Percentiles rank a stretch among this genome's conserved stretches.
These are phyloP conservation scores for Brassica carinata DNA, from an alignment of 345 rosid genomes.

Conservation along the genomic window DNA sequence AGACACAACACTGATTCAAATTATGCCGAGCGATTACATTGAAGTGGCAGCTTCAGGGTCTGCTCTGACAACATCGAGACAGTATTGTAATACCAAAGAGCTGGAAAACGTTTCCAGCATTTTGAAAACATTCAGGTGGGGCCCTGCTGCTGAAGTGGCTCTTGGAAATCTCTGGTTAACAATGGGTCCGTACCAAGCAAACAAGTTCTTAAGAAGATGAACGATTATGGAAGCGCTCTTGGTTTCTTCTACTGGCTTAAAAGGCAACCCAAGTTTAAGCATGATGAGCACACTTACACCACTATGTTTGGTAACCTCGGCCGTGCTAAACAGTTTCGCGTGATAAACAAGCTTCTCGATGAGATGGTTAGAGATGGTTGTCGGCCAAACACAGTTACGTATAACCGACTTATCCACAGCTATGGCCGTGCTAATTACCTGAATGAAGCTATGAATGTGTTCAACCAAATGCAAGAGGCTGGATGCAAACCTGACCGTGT, in stretches of 20 bases:
- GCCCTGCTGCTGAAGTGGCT: conserved; percentile 71
- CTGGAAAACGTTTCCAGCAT: conserved; percentile 61
- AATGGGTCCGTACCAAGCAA: conserved; percentile 85
- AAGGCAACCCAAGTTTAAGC: conserved; percentile 69
- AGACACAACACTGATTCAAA: conserved; percentile 46
- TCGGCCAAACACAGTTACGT: conserved; percentile 86
- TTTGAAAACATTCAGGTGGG: conserved; percentile 65
- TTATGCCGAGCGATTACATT: conserved; percentile 46
- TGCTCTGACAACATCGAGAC: neutral
- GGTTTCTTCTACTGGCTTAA: conserved; percentile 88
- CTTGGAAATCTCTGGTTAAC: conserved; percentile 52
- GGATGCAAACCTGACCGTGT: conserved; percentile 90
- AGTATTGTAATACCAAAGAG: conserved; percentile 22
- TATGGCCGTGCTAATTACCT: conserved; percentile 93
- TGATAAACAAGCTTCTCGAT: conserved; percentile 68
- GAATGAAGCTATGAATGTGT: conserved; percentile 70
- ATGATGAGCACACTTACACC: conserved; percentile 90
- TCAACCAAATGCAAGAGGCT: conserved; percentile 70
- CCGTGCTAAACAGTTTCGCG: conserved; percentile 73
- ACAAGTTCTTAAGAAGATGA: conserved; percentile 82
- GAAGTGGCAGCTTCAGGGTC: conserved; percentile 39
- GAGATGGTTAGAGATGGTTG: conserved; percentile 88
- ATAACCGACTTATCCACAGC: conserved; percentile 88
- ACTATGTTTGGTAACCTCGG: conserved; percentile 96
- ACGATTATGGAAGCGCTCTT: conserved; percentile 76